These are phyloP conservation scores for Pinus tabuliformis DNA, from an alignment of 75 land plant species.

Conservation along the genomic window DNA sequence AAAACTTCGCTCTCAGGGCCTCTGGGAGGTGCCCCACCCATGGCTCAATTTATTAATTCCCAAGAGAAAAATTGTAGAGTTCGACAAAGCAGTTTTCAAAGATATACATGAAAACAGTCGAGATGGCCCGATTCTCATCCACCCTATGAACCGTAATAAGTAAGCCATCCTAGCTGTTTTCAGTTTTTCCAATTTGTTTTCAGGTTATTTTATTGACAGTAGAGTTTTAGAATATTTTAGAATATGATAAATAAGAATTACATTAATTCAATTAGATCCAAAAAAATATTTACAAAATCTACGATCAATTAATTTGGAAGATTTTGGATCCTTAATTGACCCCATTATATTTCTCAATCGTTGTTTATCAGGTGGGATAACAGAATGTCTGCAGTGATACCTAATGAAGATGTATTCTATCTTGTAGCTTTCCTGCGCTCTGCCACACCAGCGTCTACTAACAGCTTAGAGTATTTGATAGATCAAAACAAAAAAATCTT, in stretches of 20 bases:
- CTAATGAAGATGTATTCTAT: slow-evolving; percentile 70
- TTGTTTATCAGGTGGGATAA: slow-evolving; percentile 55
- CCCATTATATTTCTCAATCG: not conserved
- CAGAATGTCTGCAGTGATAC: slow-evolving; percentile 57
- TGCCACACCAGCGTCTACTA: slow-evolving; percentile 28
- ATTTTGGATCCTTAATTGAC: too few species aligned
- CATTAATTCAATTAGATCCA: too few species aligned
- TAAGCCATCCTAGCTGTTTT: slow-evolving; percentile 4
- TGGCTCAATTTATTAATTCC: slow-evolving; percentile 38
- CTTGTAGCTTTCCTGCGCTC: slow-evolving; percentile 65
- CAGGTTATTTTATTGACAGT: too few species aligned
- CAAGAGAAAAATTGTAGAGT: slow-evolving; percentile 21
- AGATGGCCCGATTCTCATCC: slow-evolving; percentile 31
- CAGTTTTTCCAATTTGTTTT: not conserved
- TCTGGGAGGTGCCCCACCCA: slow-evolving; percentile 36
- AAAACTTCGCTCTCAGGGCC: slow-evolving; percentile 14
- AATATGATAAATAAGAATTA: too few species aligned
- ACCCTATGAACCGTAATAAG: slow-evolving; percentile 39
- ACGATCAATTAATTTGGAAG: too few species aligned
- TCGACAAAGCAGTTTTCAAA: slow-evolving; percentile 28
- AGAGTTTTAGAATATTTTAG: too few species aligned
- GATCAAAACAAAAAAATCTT: slow-evolving; percentile 43
- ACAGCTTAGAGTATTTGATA: slow-evolving; percentile 26
- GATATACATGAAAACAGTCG: slow-evolving; percentile 9
- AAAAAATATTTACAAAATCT: too few species aligned